A percentile compares a stretch with the other conserved stretches of the same genome.
Conservation (phyloP, 495 filamentous ascomycete species). For the Chaetomium cochliodes region DNA sequence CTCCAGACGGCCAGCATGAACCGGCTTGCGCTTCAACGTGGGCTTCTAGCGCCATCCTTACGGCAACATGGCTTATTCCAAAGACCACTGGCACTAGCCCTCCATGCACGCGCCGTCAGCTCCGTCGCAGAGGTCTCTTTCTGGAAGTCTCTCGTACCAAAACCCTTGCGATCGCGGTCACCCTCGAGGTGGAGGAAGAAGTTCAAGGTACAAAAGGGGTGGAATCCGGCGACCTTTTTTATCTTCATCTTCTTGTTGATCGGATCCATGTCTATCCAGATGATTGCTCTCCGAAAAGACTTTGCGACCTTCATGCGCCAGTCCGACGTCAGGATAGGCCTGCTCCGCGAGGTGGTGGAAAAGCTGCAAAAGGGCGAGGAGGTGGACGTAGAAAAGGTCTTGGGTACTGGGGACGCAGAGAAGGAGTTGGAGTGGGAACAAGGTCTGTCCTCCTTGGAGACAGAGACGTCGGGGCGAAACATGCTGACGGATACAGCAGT, state of each 20-base stretch:
- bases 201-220: slow-evolving; percentile 57
- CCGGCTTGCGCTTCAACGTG: slow-evolving; percentile 10
- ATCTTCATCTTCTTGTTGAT: slow-evolving; percentile 89
- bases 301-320: slow-evolving; percentile 67
- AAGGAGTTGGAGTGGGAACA: slow-evolving; percentile 88
- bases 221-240: slow-evolving; percentile 93
- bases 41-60: slow-evolving; percentile 13
- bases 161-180: slow-evolving; percentile 39
- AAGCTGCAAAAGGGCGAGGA: slow-evolving; percentile 79
- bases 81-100: neutral
- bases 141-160: slow-evolving; percentile 67
- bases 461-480: neutral
- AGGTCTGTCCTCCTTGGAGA: slow-evolving; percentile 46
- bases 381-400: slow-evolving; percentile 78
- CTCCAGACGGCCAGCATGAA: slow-evolving; percentile 19
- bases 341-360: slow-evolving; percentile 80
- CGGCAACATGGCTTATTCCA: neutral
- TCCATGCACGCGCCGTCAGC: slow-evolving; percentile 22
- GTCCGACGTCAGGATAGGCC: slow-evolving; percentile 72
- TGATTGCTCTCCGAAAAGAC: slow-evolving; percentile 76
- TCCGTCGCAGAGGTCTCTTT: slow-evolving; percentile 56
- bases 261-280: slow-evolving; percentile 89
- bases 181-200: slow-evolving; percentile 20
- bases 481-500: slow-evolving; percentile 48
- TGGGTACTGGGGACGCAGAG: slow-evolving; percentile 75